Evolutionary conservation across 495 filamentous ascomycete genomes (phyloP).

Genomic region (Daldinia childiae): DNA sequence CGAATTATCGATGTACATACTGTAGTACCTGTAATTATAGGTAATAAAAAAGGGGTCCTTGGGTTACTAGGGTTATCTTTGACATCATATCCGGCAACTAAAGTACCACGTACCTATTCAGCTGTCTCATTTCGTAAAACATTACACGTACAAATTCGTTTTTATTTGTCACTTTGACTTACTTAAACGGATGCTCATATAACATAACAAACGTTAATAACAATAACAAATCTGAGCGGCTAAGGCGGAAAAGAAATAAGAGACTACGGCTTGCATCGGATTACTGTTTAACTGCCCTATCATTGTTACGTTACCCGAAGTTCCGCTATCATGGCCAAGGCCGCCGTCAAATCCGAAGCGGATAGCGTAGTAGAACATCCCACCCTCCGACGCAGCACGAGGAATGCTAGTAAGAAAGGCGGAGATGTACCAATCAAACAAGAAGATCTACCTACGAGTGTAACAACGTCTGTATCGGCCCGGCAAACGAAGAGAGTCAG

Average conservation of each 20-base stretch:
- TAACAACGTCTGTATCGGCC: neutral
- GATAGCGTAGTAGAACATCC: neutral
- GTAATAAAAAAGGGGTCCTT: neutral
- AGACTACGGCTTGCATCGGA: neutral
- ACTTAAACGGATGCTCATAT: too few relatives aligned
- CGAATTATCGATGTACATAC: neutral
- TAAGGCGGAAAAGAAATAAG: neutral
- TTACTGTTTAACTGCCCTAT: neutral
- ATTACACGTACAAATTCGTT: too few relatives aligned
- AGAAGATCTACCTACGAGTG: neutral
- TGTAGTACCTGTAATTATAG: neutral
- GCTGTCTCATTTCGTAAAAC: too few relatives aligned
- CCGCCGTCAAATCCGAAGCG: neutral
- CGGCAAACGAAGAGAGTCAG: neutral
- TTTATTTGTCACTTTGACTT: too few relatives aligned
- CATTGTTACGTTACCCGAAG: neutral
- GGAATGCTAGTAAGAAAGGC: neutral
- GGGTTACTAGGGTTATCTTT: neutral
- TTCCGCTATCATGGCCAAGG: conserved; percentile 22
- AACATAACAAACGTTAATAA: neutral
- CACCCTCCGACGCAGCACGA: neutral
- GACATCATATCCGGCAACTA: neutral
- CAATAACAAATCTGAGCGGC: neutral
- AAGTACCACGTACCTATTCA: too few relatives aligned
- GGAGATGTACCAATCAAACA: neutral